Percentiles rank a stretch among this genome's conserved stretches.
These are phyloP conservation scores for Fusarium sacchari DNA, from an alignment of 2,329 filamentous ascomycete genomes.

Conservation along the genomic window DNA sequence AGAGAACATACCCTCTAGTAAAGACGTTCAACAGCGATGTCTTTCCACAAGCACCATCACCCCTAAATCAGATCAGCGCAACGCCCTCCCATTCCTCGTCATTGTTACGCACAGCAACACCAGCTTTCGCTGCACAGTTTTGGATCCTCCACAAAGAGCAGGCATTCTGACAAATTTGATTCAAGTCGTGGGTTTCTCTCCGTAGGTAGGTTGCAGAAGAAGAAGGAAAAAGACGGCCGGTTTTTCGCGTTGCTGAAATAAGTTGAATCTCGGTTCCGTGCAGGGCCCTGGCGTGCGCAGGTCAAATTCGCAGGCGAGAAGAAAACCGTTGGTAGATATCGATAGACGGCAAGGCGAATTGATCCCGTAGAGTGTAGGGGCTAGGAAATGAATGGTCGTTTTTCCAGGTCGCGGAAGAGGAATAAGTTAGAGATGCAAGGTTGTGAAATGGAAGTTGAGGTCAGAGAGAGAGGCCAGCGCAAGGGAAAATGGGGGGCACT, in stretches of 20 bases:
- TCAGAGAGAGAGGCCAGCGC: conserved; percentile 15
- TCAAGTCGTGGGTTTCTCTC: conserved; percentile 1
- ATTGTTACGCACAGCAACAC: conserved; percentile 75
- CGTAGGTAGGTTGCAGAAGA: background rate
- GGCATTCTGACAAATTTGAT: conserved; percentile 34
- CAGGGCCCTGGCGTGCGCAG: conserved; percentile 23
- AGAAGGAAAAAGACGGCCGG: background rate
- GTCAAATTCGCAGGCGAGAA: conserved; percentile 9
- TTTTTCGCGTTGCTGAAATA: conserved; percentile 2
- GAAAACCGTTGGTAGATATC: background rate
- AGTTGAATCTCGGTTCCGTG: conserved; percentile 35
- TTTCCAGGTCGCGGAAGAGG: background rate
- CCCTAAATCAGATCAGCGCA: conserved; percentile 62
- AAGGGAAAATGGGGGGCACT: conserved; percentile 13
- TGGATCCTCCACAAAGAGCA: conserved; percentile 72
- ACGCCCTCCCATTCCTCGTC: background rate
- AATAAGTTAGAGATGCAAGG: conserved; percentile 19
- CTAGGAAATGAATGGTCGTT: background rate
- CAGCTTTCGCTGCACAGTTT: conserved; percentile 95
- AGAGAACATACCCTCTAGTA: conserved; percentile 81
- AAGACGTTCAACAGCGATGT: conserved; percentile 98
- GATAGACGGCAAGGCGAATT: background rate
- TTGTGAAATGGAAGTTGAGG: background rate
- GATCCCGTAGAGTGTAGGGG: background rate
- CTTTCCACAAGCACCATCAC: conserved; percentile 96